These are phyloP conservation scores for Salvia rosmarinus DNA, from an alignment of 257 asterid species.

Conservation along the genomic window DNA sequence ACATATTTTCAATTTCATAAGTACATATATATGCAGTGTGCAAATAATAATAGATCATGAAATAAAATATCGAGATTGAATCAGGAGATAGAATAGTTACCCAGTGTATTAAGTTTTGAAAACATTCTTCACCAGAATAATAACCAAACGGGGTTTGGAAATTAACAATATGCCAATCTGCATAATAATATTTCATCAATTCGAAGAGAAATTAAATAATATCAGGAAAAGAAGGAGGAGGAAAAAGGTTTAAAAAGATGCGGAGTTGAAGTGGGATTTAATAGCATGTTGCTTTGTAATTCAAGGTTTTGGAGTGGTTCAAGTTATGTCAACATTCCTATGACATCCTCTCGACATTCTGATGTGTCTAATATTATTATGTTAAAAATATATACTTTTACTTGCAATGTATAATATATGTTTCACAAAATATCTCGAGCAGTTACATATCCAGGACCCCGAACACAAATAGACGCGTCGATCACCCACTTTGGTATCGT, in stretches of 20 bases:
- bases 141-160: background rate
- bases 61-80: background rate
- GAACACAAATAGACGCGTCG: too few species aligned
- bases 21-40: background rate
- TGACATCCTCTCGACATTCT: constrained; percentile 55
- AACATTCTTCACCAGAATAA: background rate
- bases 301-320: constrained; percentile 18
- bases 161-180: background rate
- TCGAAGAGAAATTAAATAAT: background rate
- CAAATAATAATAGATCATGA: background rate
- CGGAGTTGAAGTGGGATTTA: background rate
- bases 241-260: background rate
- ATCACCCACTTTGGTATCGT: too few species aligned
- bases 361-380: too few species aligned
- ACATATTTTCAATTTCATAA: too few species aligned
- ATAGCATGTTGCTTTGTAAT: constrained; percentile 7
- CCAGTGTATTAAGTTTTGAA: constrained; percentile 13
- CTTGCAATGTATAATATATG: too few species aligned
- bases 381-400: too few species aligned
- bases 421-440: too few species aligned
- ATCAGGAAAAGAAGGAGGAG: background rate
- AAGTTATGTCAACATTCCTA: constrained; percentile 53
- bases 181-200: constrained; percentile 7
- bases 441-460: too few species aligned
- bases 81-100: background rate